Conservation (phyloP, 176 grass and related monocot genomes). For the Juncus effusus region DNA sequence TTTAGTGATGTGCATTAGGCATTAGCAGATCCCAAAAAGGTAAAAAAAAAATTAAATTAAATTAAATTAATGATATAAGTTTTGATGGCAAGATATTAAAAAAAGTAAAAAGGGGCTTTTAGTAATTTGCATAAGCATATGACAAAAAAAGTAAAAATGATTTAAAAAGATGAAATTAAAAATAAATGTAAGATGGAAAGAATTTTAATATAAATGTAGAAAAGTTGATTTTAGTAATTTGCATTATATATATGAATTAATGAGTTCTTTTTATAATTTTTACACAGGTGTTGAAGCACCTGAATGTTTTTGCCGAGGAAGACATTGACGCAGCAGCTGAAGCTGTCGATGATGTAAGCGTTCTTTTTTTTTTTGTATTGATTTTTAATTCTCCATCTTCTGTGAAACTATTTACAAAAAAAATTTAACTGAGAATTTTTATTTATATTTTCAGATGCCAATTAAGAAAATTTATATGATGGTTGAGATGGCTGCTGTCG, state of each 20-base stretch:
- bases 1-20: no score
- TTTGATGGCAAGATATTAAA: no score
- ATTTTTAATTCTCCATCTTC: neutral
- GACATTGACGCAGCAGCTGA: slow-evolving; percentile 76
- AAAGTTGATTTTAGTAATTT: neutral
- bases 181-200: neutral
- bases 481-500: slow-evolving; percentile 92
- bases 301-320: slow-evolving; percentile 61
- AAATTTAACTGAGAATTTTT: neutral
- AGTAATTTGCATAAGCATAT: no score
- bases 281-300: slow-evolving; percentile 60
- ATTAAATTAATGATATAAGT: no score
- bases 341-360: slow-evolving; percentile 70
- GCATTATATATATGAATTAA: neutral
- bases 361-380: slow-evolving; percentile 20
- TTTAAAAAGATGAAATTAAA: neutral
- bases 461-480: slow-evolving; percentile 29
- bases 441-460: slow-evolving; percentile 56
- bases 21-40: no score
- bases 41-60: no score
- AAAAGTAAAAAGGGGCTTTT: no score
- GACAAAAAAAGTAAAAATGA: neutral
- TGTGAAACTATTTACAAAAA: neutral
- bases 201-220: neutral
- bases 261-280: neutral